Conservation (phyloP, 192 early-diverging fungal genomes). For the Coemansia sp. region DNA sequence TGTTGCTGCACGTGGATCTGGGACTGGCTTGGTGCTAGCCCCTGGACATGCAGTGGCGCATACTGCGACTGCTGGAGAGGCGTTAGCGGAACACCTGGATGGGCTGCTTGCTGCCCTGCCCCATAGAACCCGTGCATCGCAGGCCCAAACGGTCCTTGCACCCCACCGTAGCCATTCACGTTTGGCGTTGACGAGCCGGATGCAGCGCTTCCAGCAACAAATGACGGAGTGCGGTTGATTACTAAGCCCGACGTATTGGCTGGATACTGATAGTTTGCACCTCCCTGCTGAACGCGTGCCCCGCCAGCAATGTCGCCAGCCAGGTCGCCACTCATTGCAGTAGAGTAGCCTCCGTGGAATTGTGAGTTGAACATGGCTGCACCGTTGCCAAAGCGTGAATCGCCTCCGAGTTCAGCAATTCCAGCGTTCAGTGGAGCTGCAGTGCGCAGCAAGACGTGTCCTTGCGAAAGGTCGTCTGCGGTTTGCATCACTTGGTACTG, state of each 20-base stretch:
- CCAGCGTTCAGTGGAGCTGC: slow-evolving; percentile 14
- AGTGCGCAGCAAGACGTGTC: slow-evolving; percentile 5
- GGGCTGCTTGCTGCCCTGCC: slow-evolving; percentile 21
- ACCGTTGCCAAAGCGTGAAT: slow-evolving; percentile 13
- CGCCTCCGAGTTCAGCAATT: slow-evolving; percentile 11
- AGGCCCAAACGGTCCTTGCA: slow-evolving; percentile 27
- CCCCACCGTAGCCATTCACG: slow-evolving; percentile 27
- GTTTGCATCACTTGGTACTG: slow-evolving; percentile 44
- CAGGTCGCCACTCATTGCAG: slow-evolving; percentile 8
- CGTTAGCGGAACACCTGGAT: slow-evolving; percentile 17
- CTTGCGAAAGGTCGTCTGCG: slow-evolving; percentile 21
- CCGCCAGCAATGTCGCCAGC: slow-evolving; percentile 18
- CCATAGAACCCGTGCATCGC: slow-evolving; percentile 23
- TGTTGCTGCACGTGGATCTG: slow-evolving; percentile 15
- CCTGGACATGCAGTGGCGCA: slow-evolving; percentile 26
- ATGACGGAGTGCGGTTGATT: slow-evolving; percentile 27
- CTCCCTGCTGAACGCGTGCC: slow-evolving; percentile 15
- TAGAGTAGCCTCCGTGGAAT: slow-evolving; percentile 25
- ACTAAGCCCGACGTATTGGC: slow-evolving; percentile 16
- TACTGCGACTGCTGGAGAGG: slow-evolving; percentile 42
- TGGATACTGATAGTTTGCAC: slow-evolving; percentile 25
- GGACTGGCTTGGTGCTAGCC: not conserved
- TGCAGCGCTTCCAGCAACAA: slow-evolving; percentile 12
- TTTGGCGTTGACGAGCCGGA: slow-evolving; percentile 24
- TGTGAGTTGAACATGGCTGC: slow-evolving; percentile 20